phyloP scores from a whole-genome alignment of 1,284 basidiomycete species.

The Ganoderma leucocontextum region DNA sequence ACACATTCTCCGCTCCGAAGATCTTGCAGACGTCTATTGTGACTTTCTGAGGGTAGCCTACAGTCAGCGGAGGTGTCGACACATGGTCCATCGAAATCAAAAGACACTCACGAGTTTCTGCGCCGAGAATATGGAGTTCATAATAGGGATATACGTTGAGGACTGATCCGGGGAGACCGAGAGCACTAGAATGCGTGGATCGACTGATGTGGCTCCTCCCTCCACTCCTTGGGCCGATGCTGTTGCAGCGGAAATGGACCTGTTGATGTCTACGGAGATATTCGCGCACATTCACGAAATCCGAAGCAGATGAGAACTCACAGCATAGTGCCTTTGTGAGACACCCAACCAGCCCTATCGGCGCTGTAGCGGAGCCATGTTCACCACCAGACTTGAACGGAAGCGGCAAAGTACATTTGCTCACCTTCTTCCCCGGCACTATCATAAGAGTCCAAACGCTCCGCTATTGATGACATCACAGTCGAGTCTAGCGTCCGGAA shows the following conservation, averaged over 20 bases:
- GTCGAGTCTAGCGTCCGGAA: constrained; percentile 80
- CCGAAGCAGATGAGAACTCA: constrained; percentile 49
- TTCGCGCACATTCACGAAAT: constrained; percentile 20
- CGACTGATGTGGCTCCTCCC: constrained; percentile 58
- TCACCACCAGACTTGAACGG: constrained; percentile 13
- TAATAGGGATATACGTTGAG: constrained; percentile 93
- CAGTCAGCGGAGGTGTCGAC: neutral
- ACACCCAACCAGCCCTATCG: constrained; percentile 85
- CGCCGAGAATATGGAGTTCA: constrained; percentile 99
- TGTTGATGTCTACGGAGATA: constrained; percentile 79
- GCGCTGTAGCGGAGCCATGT: constrained; percentile 48
- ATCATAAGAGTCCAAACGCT: constrained; percentile 64
- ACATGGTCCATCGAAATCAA: neutral
- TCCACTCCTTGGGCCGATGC: constrained; percentile 45
- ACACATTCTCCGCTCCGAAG: constrained; percentile 90
- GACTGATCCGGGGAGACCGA: constrained; percentile 92
- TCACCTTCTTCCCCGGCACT: constrained; percentile 59
- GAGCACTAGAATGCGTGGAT: constrained; percentile 89
- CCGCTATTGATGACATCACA: constrained; percentile 68
- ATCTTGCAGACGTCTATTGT: constrained; percentile 97
- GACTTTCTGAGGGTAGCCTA: constrained; percentile 74
- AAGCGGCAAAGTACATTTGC: constrained; percentile 20
- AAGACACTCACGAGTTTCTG: constrained; percentile 84
- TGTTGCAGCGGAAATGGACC: constrained; percentile 59
- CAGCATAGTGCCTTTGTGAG: constrained; percentile 91